phyloP scores from a whole-genome alignment of 495 filamentous ascomycete species.

The Cairneyella variabilis region DNA sequence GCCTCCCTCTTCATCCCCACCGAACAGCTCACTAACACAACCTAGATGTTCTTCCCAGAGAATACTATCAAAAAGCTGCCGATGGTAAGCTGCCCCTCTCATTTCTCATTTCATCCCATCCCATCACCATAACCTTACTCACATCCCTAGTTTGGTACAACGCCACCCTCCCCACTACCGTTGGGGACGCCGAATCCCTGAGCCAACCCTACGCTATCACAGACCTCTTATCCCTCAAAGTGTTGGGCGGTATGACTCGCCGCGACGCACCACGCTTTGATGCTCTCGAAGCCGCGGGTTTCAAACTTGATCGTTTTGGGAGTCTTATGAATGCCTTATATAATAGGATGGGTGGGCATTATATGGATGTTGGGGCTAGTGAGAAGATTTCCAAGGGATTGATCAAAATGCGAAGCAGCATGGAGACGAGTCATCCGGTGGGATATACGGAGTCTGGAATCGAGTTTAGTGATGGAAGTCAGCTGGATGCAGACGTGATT shows the following conservation, averaged over 20 bases:
- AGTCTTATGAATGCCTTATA: slow-evolving; percentile 22
- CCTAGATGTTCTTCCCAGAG: background rate
- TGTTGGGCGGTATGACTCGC: too few relatives aligned
- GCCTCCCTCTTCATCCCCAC: background rate
- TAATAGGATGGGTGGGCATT: slow-evolving; percentile 33
- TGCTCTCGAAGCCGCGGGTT: slow-evolving; percentile 5
- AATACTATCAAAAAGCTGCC: background rate
- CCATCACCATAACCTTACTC: too few relatives aligned
- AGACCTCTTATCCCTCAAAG: background rate
- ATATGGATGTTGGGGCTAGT: slow-evolving; percentile 30
- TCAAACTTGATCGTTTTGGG: slow-evolving; percentile 16
- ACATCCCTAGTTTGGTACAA: too few relatives aligned
- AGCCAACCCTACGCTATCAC: background rate
- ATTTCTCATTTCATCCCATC: too few relatives aligned
- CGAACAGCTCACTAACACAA: background rate
- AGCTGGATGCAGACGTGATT: slow-evolving; percentile 29
- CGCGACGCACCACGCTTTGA: background rate
- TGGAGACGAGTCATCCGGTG: slow-evolving; percentile 13
- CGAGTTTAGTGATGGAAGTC: slow-evolving; percentile 26
- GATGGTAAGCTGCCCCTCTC: background rate
- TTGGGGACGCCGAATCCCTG: background rate
- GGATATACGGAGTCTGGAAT: slow-evolving; percentile 27
- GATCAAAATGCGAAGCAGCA: slow-evolving; percentile 6
- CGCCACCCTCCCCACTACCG: background rate
- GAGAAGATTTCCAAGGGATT: slow-evolving; percentile 23